These are phyloP conservation scores for Amborella trichopoda DNA, from an alignment of 164 flowering plant species.

Conservation along the genomic window DNA sequence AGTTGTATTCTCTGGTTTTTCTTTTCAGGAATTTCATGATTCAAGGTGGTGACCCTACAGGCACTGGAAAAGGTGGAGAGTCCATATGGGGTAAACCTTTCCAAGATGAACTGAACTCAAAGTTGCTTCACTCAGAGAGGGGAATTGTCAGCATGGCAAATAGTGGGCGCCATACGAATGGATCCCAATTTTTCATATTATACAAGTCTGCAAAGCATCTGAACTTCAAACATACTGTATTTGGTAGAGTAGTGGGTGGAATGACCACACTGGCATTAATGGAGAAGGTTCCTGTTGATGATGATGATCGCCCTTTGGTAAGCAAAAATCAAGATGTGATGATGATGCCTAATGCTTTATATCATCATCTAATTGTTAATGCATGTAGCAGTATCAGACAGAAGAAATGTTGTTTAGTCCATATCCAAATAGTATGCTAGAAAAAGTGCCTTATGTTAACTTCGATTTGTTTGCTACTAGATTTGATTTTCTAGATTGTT, in stretches of 20 bases:
- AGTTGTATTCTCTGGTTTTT: neutral
- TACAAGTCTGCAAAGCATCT: constrained; percentile 95
- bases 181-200: constrained; percentile 90
- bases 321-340: constrained; percentile 10
- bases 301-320: constrained; percentile 83
- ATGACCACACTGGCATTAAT: constrained; percentile 69
- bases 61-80: constrained; percentile 89
- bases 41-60: constrained; percentile 99
- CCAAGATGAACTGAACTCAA: constrained; percentile 82
- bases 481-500: too few relatives aligned
- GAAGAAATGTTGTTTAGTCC: too few relatives aligned
- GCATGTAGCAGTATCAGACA: too few relatives aligned
- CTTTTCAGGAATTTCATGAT: constrained; percentile 84
- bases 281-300: constrained; percentile 96
- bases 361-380: too few relatives aligned
- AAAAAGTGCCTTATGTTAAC: too few relatives aligned
- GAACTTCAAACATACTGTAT: constrained; percentile 87
- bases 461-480: too few relatives aligned
- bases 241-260: constrained; percentile 94
- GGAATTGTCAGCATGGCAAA: constrained; percentile 99
- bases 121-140: constrained; percentile 82
- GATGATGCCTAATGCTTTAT: too few relatives aligned
- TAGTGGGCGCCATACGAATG: constrained; percentile 94
- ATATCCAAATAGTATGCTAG: too few relatives aligned
- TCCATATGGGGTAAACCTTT: constrained; percentile 97